These are phyloP conservation scores for Diaporthe ilicicola DNA, from an alignment of 2,329 filamentous ascomycete species.

Conservation along the genomic window DNA sequence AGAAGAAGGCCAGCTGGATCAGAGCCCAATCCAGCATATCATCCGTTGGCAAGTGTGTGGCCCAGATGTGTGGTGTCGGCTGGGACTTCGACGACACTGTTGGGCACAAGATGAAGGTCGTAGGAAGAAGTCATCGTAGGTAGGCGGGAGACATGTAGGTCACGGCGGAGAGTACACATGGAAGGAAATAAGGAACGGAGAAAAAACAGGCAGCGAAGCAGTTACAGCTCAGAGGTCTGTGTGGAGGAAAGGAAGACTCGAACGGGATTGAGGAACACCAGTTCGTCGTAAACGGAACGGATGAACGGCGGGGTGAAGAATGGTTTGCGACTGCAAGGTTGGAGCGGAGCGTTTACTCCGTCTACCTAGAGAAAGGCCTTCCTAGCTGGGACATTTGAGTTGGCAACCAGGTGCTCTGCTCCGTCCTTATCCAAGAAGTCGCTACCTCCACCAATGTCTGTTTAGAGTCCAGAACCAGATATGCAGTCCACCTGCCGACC, in stretches of 20 bases:
- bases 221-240: neutral
- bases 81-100: slow-evolving; percentile 27
- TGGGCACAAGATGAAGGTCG: slow-evolving; percentile 22
- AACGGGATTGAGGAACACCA: neutral
- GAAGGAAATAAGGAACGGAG: slow-evolving; percentile 3
- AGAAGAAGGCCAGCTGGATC: neutral
- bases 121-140: slow-evolving; percentile 29
- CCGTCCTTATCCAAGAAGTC: neutral
- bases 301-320: neutral
- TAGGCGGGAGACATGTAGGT: neutral
- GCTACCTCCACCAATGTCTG: neutral
- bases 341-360: neutral
- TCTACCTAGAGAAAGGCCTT: neutral
- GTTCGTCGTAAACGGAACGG: too few relatives aligned
- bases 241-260: neutral
- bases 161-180: neutral
- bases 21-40: neutral
- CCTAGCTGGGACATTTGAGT: neutral
- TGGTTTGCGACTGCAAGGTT: neutral
- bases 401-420: too few relatives aligned
- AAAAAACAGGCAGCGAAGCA: slow-evolving; percentile 10
- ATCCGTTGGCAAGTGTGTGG: slow-evolving; percentile 9
- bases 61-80: slow-evolving; percentile 13
- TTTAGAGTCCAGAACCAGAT: too few relatives aligned
- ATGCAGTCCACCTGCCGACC: neutral